These are phyloP conservation scores for Quercus suber DNA, from an alignment of 306 rosid genomes.

Conservation along the genomic window DNA sequence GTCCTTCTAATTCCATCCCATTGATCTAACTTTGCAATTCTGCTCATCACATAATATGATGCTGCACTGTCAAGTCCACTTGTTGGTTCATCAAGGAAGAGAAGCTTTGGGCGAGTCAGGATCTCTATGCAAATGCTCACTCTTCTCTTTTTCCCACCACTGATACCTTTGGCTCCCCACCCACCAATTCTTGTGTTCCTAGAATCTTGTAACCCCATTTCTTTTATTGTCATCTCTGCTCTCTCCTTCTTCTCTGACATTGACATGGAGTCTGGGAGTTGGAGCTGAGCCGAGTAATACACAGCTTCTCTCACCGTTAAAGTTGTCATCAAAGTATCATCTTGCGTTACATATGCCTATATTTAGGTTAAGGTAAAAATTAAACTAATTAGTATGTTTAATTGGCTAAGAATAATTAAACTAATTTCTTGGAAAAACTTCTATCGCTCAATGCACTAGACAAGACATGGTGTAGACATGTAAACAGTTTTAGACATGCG, in stretches of 20 bases:
- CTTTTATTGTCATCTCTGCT: slow-evolving; percentile 34
- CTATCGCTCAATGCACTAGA: too few relatives aligned
- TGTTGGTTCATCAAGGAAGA: slow-evolving; percentile 59
- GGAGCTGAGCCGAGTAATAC: slow-evolving; percentile 52
- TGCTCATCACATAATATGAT: slow-evolving; percentile 64
- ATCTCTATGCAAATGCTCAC: slow-evolving; percentile 54
- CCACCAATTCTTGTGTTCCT: slow-evolving; percentile 51
- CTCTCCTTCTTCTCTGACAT: slow-evolving; percentile 37
- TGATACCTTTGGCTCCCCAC: slow-evolving; percentile 42
- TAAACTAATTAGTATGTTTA: background rate
- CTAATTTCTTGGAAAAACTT: too few relatives aligned
- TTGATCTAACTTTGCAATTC: slow-evolving; percentile 40
- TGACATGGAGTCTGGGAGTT: slow-evolving; percentile 44
- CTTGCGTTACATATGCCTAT: slow-evolving; percentile 58
- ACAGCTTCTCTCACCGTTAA: slow-evolving; percentile 50
- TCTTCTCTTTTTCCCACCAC: slow-evolving; percentile 57
- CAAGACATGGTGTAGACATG: too few relatives aligned
- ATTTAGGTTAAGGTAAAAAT: background rate
- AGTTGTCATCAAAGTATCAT: slow-evolving; percentile 37
- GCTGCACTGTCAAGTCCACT: slow-evolving; percentile 82
- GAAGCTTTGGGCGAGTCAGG: slow-evolving; percentile 46
- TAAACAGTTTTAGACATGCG: too few relatives aligned
- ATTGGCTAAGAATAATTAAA: too few relatives aligned
- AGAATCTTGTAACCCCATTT: slow-evolving; percentile 53
- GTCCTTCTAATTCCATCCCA: slow-evolving; percentile 41